These are phyloP conservation scores for Nakazawaea siamensis DNA, from an alignment of 805 yeast species.

Conservation along the genomic window DNA sequence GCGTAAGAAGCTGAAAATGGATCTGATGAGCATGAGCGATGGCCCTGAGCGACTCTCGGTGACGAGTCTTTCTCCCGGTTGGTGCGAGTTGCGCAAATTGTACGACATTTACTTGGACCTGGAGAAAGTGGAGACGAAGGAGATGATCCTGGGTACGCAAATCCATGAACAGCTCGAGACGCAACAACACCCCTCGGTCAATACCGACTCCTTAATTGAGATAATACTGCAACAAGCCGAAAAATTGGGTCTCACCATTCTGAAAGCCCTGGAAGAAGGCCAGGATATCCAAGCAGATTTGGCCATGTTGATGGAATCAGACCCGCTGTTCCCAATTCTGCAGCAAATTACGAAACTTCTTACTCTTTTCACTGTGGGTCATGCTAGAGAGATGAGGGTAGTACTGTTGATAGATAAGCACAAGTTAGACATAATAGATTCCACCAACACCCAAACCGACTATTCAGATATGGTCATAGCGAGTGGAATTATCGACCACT, in stretches of 20 bases:
- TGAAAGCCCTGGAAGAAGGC: conserved; percentile 8
- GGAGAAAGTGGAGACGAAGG: conserved; percentile 23
- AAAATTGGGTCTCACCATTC: conserved; percentile 8
- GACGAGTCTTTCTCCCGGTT: conserved; percentile 49
- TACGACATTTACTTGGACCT: conserved; percentile 40
- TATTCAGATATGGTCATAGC: conserved; percentile 31
- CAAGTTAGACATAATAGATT: conserved; percentile 10
- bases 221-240: conserved; percentile 5
- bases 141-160: conserved; percentile 37
- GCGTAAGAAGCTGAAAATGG: conserved; percentile 8
- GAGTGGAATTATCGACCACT: conserved; percentile 59
- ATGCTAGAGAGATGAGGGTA: conserved; percentile 56
- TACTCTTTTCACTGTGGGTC: conserved; percentile 34
- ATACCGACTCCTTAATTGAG: conserved; percentile 5
- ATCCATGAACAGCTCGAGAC: conserved; percentile 42
- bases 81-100: conserved; percentile 61
- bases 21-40: conserved; percentile 4
- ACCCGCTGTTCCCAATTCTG: not conserved
- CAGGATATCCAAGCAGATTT: conserved; percentile 7
- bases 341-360: conserved; percentile 29
- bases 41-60: conserved; percentile 39
- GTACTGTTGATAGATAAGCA: conserved; percentile 38
- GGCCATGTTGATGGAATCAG: conserved; percentile 4
- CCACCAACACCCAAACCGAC: conserved; percentile 8
- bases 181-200: conserved; percentile 30